These are phyloP conservation scores for Epichloe hybrida DNA, from an alignment of 2,329 filamentous ascomycete genomes.

Conservation along the genomic window DNA sequence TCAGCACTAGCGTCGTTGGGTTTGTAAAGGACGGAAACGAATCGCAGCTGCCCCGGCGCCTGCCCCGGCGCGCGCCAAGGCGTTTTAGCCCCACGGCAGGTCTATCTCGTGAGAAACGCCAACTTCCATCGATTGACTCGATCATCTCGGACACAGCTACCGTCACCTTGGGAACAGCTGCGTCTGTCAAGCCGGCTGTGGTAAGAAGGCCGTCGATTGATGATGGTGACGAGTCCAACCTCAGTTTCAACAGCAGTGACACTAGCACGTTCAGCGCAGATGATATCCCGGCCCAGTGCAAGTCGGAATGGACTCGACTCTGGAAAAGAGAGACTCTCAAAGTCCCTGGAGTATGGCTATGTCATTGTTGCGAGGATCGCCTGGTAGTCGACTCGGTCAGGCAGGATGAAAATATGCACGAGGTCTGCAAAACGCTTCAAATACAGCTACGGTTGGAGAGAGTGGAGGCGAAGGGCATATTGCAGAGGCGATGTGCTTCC, in stretches of 20 bases:
- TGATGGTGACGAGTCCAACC: background rate
- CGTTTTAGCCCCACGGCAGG: background rate
- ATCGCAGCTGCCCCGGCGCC: background rate
- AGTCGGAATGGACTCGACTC: slow-evolving; percentile 1
- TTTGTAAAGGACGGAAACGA: background rate
- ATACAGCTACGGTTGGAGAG: slow-evolving; percentile 8
- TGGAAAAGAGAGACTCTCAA: background rate
- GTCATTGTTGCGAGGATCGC: slow-evolving; percentile 6
- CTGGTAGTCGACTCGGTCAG: background rate
- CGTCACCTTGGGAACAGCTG: background rate
- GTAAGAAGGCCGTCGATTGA: background rate
- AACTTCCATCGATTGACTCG: background rate
- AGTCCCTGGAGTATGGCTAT: slow-evolving; percentile 10
- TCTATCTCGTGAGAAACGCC: background rate
- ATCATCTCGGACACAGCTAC: background rate
- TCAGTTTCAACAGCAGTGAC: background rate
- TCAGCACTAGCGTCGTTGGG: background rate
- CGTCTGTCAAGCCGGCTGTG: background rate
- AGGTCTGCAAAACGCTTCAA: background rate
- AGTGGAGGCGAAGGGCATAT: slow-evolving; percentile 1
- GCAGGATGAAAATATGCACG: background rate
- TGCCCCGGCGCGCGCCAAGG: background rate
- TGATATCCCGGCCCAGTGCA: background rate
- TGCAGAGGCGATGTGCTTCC: slow-evolving; percentile 6
- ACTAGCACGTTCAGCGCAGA: background rate